Base-by-base conservation (phyloP, 805 yeast genomes). In the Zygosaccharomyces bailii region DNA sequence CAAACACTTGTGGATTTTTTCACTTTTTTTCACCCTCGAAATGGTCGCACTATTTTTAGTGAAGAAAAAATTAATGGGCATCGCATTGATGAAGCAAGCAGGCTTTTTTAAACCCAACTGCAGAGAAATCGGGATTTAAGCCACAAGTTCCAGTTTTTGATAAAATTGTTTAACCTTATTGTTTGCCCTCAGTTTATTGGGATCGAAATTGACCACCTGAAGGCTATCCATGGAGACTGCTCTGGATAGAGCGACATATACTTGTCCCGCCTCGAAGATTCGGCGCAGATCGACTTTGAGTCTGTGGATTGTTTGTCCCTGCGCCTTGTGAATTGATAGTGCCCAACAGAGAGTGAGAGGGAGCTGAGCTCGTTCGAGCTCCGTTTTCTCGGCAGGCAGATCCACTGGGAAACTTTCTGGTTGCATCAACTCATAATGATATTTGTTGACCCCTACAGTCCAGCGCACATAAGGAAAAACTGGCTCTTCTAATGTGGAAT, bases 291-390 rank as follows among this genome's bases (percentile, higher is more conserved):
- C 90, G 9, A 86, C 87, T 50, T 76, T 78, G 2, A 86, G 80
- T 49, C 86, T 63, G 33, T 77, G 80, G 35, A 86, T 72, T 0
- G 95, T 84, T 66, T 86, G 95, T 2, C 95, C 95, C 60, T 86
- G 95, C 0, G 93, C 79, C 60, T 86, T 86, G 59, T 86, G 95
- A 40, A 86, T 86, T 0, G 93, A 86, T 53, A 86, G 62, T 0
- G 95, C 89, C 93, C 93, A 86, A 18, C 93, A 80, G 29, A 86
- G 65, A 45, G 84, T 69, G 23, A 86, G 67, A 1, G 95, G 95
- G 2, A 84, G 53, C 58, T 86, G 95, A 0, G 51, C 59, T 56
- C 90, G 70, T 5, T 61, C 61, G 6, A 73, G 42, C 5, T 61
- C 62, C 2, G 59, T 51, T 34, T 56, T 54, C 8, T 57, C 59